Percentiles rank a stretch among this genome's conserved stretches.
phyloP scores from a whole-genome alignment of 176 grass and related monocot genomes.

The Microstegium vimineum region DNA sequence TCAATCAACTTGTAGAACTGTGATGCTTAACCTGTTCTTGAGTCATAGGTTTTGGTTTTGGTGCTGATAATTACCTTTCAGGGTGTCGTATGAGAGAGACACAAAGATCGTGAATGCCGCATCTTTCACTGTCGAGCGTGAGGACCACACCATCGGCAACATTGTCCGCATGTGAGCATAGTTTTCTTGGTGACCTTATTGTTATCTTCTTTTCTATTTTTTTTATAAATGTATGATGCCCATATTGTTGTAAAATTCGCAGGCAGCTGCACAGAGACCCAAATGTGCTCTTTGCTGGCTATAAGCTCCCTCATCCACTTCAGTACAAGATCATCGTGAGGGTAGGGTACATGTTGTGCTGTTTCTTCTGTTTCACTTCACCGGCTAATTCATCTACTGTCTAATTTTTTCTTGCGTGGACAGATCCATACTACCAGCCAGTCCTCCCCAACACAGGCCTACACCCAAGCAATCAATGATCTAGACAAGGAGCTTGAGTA shows the following conservation, averaged over 20 bases:
- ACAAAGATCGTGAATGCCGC: slow-evolving; percentile 57
- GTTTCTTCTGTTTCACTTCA: neutral
- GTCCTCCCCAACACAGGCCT: slow-evolving; percentile 47
- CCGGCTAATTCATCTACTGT: neutral
- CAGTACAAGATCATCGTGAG: slow-evolving; percentile 53
- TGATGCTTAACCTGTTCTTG: neutral
- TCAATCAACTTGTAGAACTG: neutral
- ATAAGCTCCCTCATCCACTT: slow-evolving; percentile 36
- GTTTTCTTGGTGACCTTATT: neutral
- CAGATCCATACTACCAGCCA: slow-evolving; percentile 55
- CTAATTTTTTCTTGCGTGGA: neutral
- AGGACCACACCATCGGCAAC: slow-evolving; percentile 54
- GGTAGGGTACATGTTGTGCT: slow-evolving; percentile 1
- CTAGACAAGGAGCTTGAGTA: slow-evolving; percentile 43
- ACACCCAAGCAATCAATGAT: slow-evolving; percentile 46
- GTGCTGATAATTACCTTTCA: neutral
- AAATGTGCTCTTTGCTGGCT: slow-evolving; percentile 56
- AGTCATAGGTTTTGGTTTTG: neutral
- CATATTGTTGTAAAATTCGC: neutral
- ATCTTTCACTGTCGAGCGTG: slow-evolving; percentile 48
- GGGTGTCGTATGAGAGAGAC: slow-evolving; percentile 47
- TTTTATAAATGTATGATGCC: neutral
- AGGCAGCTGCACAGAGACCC: slow-evolving; percentile 55
- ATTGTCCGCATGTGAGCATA: slow-evolving; percentile 39
- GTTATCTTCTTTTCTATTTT: neutral